These are phyloP conservation scores for Gossypium herbaceum DNA, from an alignment of 345 rosid genomes.

Conservation along the genomic window DNA sequence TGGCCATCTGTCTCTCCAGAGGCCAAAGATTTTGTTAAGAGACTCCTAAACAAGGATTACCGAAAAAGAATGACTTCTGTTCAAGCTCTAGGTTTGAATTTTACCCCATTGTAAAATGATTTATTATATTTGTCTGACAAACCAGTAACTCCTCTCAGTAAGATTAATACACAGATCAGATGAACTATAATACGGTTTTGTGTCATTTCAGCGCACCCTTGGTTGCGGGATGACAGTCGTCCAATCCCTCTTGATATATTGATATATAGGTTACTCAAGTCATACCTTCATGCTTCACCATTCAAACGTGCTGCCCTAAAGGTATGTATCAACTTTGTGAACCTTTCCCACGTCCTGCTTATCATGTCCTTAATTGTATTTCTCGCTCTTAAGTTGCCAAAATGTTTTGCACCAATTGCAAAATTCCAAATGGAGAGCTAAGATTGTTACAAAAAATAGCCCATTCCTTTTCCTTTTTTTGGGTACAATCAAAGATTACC, in stretches of 20 bases:
- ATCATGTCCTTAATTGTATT: neutral
- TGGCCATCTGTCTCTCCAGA: slow-evolving; percentile 78
- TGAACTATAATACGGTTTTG: neutral
- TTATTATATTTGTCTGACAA: neutral
- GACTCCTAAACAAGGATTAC: slow-evolving; percentile 79
- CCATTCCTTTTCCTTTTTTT: neutral
- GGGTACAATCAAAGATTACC: no score
- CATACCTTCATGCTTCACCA: slow-evolving; percentile 67
- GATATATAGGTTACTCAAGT: slow-evolving; percentile 65
- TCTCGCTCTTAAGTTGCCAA: neutral
- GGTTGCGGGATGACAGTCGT: slow-evolving; percentile 55
- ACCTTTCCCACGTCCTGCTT: neutral
- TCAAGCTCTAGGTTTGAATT: slow-evolving; percentile 53
- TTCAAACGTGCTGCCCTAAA: slow-evolving; percentile 64
- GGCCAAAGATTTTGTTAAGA: slow-evolving; percentile 78
- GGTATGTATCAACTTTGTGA: slow-evolving; percentile 31
- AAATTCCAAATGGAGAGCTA: neutral
- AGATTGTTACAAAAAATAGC: neutral
- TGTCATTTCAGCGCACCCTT: slow-evolving; percentile 59
- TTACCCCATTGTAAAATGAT: neutral
- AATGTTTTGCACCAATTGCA: neutral
- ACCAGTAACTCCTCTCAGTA: neutral
- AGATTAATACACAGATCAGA: neutral
- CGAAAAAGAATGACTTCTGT: slow-evolving; percentile 82
- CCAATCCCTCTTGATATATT: slow-evolving; percentile 60